Evolutionary conservation across 768 basidiomycete species (phyloP).

Genomic region (Neoboletus magnificus): DNA sequence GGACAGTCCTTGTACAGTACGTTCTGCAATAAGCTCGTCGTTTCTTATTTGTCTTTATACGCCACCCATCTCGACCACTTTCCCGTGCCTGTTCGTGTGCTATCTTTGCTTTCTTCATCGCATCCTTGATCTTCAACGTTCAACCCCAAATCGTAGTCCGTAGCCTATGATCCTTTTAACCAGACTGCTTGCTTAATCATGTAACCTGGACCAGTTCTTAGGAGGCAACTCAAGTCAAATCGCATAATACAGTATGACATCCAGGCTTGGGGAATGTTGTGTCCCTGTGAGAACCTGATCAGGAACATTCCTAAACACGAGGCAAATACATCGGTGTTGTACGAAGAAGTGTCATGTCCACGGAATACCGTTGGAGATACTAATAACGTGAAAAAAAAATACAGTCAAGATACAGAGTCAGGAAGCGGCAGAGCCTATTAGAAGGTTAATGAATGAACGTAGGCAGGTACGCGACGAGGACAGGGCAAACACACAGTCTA

Average conservation of each 20-base stretch:
- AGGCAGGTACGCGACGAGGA: neutral
- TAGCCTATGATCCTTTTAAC: slow-evolving; percentile 21
- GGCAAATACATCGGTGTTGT: neutral
- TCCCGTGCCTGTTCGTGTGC: slow-evolving; percentile 8
- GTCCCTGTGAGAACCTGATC: neutral
- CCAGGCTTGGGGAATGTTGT: too few species aligned
- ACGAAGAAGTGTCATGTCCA: neutral
- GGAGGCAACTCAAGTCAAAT: neutral
- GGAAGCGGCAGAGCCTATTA: neutral
- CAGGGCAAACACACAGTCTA: slow-evolving; percentile 2
- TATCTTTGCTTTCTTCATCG: slow-evolving; percentile 5
- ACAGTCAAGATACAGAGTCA: neutral
- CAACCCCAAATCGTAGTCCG: slow-evolving; percentile 1
- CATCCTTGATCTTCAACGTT: neutral
- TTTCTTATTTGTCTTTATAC: slow-evolving; percentile 37
- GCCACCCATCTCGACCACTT: neutral
- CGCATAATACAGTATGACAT: neutral
- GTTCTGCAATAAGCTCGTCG: slow-evolving; percentile 12
- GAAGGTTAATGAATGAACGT: neutral
- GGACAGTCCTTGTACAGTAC: slow-evolving; percentile 24
- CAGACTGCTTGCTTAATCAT: slow-evolving; percentile 11
- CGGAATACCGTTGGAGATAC: neutral
- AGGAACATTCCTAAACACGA: neutral
- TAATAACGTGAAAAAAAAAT: neutral
- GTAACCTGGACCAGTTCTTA: slow-evolving; percentile 4